These are phyloP conservation scores for Pseudogymnoascus sp. DNA, from an alignment of 2,329 filamentous ascomycete genomes.

Conservation along the genomic window DNA sequence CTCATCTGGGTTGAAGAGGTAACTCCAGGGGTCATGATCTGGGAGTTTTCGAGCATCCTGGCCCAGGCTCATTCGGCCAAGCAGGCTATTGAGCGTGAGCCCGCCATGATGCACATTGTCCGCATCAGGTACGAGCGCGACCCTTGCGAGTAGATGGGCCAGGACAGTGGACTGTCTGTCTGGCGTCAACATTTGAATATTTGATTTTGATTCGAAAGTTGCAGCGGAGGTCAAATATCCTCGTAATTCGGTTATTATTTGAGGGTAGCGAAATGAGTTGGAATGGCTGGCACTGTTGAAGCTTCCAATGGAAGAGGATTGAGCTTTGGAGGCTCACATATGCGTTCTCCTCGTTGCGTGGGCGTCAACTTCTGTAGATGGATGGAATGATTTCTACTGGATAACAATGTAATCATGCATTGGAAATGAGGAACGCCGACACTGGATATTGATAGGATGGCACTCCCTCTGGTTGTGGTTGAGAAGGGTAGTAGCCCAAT, in stretches of 20 bases:
- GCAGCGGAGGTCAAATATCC: not conserved
- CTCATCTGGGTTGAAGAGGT: conserved; percentile 11
- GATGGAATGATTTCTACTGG: not conserved
- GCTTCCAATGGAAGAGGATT: not conserved
- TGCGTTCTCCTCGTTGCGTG: not conserved
- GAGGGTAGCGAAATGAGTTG: not conserved
- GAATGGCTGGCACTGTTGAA: not conserved
- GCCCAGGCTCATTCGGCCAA: conserved; percentile 9
- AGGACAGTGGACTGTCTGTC: not conserved
- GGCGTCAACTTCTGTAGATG: not conserved
- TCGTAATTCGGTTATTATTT: not conserved
- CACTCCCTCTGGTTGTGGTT: not conserved
- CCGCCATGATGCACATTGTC: not conserved
- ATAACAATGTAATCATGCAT: conserved; percentile 1
- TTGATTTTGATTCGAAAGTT: not conserved
- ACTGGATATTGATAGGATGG: not conserved
- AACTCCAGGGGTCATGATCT: not conserved
- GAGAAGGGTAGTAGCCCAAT: not conserved
- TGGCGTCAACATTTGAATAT: not conserved
- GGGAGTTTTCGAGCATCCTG: conserved; percentile 10
- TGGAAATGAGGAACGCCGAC: not conserved
- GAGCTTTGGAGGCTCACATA: not conserved
- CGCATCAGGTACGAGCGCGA: not conserved
- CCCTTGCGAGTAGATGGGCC: not conserved
- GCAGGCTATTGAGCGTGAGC: conserved; percentile 11